phyloP scores from a whole-genome alignment of 106 monocot genomes.

The Acanthochlamys bracteata region DNA sequence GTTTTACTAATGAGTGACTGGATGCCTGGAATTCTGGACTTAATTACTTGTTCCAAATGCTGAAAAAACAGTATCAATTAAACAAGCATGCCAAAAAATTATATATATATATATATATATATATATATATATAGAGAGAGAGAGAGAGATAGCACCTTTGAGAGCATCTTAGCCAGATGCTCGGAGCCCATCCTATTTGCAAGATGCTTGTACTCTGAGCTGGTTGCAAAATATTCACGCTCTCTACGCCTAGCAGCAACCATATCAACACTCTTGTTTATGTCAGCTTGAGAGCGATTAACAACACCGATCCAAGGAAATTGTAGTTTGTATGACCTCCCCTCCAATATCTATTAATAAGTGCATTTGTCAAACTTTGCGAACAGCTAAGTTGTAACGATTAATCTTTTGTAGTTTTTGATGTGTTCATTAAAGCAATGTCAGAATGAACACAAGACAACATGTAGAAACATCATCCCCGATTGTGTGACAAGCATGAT shows the following conservation, averaged over 20 bases:
- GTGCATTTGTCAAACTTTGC: background rate
- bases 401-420: too few relatives aligned
- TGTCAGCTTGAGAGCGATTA: slow-evolving; percentile 75
- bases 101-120: background rate
- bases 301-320: slow-evolving; percentile 87
- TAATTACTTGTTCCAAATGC: slow-evolving; percentile 97
- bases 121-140: background rate
- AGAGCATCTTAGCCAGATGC: slow-evolving; percentile 70
- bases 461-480: too few relatives aligned
- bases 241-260: slow-evolving; percentile 82
- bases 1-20: slow-evolving; percentile 90
- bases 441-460: too few relatives aligned
- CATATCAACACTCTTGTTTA: slow-evolving; percentile 91
- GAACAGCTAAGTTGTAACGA: background rate
- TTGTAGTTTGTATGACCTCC: slow-evolving; percentile 62
- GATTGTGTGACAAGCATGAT: too few relatives aligned
- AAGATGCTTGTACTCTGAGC: slow-evolving; percentile 82
- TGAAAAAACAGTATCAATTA: slow-evolving; percentile 24
- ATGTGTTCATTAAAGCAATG: too few relatives aligned
- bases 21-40: slow-evolving; percentile 89
- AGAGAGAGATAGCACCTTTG: slow-evolving; percentile 31
- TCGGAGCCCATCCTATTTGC: slow-evolving; percentile 82
- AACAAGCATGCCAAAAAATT: too few relatives aligned
- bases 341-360: slow-evolving; percentile 61
- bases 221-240: slow-evolving; percentile 63